Conservation (phyloP, 176 grass and related monocot genomes). For the Cocos nucifera region DNA sequence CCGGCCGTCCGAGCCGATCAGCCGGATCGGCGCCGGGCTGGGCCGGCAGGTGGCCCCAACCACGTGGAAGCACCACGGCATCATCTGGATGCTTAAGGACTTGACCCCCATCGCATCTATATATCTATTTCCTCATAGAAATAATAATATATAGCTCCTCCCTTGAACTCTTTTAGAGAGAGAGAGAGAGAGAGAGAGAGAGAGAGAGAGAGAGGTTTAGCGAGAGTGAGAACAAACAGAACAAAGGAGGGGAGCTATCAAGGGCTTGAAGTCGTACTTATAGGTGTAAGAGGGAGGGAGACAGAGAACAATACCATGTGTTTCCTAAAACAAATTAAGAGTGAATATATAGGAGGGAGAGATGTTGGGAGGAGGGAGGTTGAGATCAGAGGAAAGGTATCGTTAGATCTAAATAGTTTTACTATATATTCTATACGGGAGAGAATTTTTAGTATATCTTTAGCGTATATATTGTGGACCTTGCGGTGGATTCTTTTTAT, state of each 20-base stretch:
- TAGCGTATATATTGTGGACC: background rate
- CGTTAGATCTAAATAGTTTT: background rate
- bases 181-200: too few relatives aligned
- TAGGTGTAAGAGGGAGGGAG: background rate
- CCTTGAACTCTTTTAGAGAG: too few relatives aligned
- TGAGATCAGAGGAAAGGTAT: background rate
- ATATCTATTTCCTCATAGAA: too few relatives aligned
- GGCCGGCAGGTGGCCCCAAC: conserved; percentile 18
- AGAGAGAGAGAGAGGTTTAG: too few relatives aligned
- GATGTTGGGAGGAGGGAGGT: conserved; percentile 8
- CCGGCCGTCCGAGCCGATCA: conserved; percentile 51
- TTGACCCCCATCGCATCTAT: conserved; percentile 37
- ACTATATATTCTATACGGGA: background rate
- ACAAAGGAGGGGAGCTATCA: background rate
- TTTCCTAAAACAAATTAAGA: background rate
- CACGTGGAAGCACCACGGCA: conserved; percentile 51
- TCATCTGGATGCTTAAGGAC: conserved; percentile 47
- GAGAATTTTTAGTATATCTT: background rate
- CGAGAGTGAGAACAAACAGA: background rate
- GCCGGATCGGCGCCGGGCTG: conserved; percentile 17
- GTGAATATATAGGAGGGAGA: background rate
- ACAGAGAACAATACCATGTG: background rate
- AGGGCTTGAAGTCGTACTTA: background rate
- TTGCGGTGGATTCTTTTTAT: background rate
- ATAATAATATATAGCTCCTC: too few relatives aligned